These are phyloP conservation scores for Calophaca sinica DNA, from an alignment of 306 rosid genomes.

Conservation along the genomic window DNA sequence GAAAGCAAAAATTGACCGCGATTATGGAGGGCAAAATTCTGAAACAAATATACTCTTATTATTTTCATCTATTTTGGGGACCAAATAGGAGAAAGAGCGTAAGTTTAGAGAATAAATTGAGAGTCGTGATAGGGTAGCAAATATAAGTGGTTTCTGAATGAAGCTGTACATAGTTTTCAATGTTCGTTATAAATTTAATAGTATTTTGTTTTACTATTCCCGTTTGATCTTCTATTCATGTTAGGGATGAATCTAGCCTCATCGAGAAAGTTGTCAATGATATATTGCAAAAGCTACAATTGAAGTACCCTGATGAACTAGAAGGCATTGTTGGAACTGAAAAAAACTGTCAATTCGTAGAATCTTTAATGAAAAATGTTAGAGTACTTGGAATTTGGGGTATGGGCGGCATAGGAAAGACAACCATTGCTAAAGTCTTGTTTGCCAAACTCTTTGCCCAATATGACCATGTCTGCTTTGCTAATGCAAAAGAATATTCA, in stretches of 20 bases:
- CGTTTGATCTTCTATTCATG: too few species aligned
- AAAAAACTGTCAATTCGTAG: neutral
- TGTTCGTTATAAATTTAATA: too few species aligned
- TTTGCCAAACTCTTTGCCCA: conserved; percentile 33
- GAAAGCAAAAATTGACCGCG: too few species aligned
- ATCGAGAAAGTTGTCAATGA: conserved; percentile 29
- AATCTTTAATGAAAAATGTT: neutral
- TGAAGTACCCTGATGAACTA: neutral
- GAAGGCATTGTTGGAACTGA: conserved; percentile 28
- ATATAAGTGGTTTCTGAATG: too few species aligned
- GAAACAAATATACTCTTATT: too few species aligned
- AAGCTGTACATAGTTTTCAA: too few species aligned
- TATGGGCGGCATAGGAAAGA: conserved; percentile 46
- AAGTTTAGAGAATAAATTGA: too few species aligned
- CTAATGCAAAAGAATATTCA: conserved; percentile 21
- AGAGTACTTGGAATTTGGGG: conserved; percentile 49
- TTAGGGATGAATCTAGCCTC: conserved; percentile 1
- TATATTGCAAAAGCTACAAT: neutral
- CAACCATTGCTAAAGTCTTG: conserved; percentile 43
- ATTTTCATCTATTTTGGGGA: too few species aligned
- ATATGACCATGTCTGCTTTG: conserved; percentile 29
- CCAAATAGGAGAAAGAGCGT: too few species aligned
- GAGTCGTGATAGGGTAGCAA: too few species aligned
- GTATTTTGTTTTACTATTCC: too few species aligned
- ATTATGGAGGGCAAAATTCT: too few species aligned